Evolutionary conservation across 805 yeast species (phyloP).

Genomic region (Yarrowia yakushimensis): DNA sequence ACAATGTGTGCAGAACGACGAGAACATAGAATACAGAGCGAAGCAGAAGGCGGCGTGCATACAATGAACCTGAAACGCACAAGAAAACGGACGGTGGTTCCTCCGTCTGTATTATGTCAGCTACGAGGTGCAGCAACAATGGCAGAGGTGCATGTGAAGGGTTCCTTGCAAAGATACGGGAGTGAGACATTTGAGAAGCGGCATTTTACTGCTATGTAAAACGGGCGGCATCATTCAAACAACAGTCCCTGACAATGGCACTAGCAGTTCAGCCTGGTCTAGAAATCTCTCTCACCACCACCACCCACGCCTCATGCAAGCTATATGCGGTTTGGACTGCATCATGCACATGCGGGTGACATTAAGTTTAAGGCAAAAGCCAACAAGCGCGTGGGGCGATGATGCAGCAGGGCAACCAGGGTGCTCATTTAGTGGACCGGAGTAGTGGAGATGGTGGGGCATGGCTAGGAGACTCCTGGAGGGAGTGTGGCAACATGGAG

Average conservation of each 20-base stretch:
- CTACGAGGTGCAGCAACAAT: not conserved
- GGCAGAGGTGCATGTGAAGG: not conserved
- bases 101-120: no score
- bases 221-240: not conserved
- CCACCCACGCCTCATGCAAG: no score
- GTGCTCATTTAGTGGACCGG: not conserved
- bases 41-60: not conserved
- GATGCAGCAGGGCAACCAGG: constrained; percentile 3
- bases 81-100: not conserved
- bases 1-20: not conserved
- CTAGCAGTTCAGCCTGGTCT: no score
- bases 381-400: constrained; percentile 4
- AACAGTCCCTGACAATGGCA: no score
- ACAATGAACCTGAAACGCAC: not conserved
- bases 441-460: not conserved
- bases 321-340: not conserved
- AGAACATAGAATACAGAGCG: not conserved
- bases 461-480: no score
- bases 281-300: no score
- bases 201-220: no score
- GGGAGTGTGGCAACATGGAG: not conserved
- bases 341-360: not conserved
- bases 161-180: no score
- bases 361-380: not conserved
- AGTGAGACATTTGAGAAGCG: no score